Evolutionary conservation across 2,329 filamentous ascomycete genomes (phyloP).

Genomic region (Sporothrix inflata): DNA sequence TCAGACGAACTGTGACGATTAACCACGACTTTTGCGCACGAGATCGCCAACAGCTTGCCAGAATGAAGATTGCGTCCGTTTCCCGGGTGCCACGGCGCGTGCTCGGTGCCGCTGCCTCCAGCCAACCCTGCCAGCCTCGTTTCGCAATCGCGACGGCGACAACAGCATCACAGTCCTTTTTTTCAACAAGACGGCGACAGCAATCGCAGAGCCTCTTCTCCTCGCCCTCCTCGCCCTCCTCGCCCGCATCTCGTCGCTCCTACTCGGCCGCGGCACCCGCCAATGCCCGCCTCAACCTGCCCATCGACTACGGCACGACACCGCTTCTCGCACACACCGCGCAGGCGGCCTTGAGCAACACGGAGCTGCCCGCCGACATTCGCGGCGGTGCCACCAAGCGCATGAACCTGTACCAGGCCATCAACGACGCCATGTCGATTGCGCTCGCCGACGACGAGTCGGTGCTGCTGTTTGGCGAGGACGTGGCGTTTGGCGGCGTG

Average conservation of each 20-base stretch:
- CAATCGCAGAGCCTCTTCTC: background rate
- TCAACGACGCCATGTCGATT: constrained; percentile 86
- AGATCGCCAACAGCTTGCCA: background rate
- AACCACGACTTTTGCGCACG: background rate
- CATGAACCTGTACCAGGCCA: constrained; percentile 90
- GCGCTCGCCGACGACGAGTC: constrained; percentile 82
- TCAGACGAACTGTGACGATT: background rate
- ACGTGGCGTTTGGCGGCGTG: constrained; percentile 95
- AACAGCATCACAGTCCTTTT: background rate
- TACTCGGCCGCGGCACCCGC: constrained; percentile 61
- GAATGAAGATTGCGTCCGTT: constrained; percentile 6
- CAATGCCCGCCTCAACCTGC: constrained; percentile 74
- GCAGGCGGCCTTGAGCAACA: constrained; percentile 68
- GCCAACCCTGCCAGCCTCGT: background rate
- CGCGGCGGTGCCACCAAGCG: constrained; percentile 72
- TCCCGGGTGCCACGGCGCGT: constrained; percentile 18
- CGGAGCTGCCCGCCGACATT: constrained; percentile 69
- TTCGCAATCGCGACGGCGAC: background rate
- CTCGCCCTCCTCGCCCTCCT: background rate
- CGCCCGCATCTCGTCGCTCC: background rate
- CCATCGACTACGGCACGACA: constrained; percentile 83
- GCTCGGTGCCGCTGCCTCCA: constrained; percentile 8
- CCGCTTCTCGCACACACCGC: constrained; percentile 80
- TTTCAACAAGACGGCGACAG: constrained; percentile 13
- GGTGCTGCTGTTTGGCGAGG: constrained; percentile 91